phyloP scores from a whole-genome alignment of 495 filamentous ascomycete species.

The Hyphodiscus hymeniophilus region DNA sequence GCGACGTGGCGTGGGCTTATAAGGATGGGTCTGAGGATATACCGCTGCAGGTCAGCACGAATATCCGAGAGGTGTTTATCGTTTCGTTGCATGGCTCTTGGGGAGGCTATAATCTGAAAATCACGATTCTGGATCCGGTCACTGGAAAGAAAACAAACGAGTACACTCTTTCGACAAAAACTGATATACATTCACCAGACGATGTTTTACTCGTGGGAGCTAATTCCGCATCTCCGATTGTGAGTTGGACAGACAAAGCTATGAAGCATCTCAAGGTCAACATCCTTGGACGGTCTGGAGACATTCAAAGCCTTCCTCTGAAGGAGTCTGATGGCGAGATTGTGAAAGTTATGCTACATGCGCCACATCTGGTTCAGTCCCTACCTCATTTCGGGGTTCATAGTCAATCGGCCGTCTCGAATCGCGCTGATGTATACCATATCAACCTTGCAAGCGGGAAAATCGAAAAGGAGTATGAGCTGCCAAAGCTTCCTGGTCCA shows the following conservation, averaged over 20 bases:
- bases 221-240: slow-evolving; percentile 73
- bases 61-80: slow-evolving; percentile 64
- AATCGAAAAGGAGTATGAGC: slow-evolving; percentile 63
- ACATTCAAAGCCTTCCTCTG: slow-evolving; percentile 40
- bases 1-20: slow-evolving; percentile 71
- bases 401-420: slow-evolving; percentile 57
- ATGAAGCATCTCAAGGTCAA: slow-evolving; percentile 67
- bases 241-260: slow-evolving; percentile 71
- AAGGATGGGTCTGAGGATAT: slow-evolving; percentile 57
- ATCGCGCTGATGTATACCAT: slow-evolving; percentile 83
- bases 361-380: slow-evolving; percentile 59
- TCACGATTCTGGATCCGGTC: slow-evolving; percentile 60
- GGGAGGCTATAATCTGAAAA: slow-evolving; percentile 61
- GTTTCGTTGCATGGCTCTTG: slow-evolving; percentile 63
- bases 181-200: slow-evolving; percentile 55
- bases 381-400: slow-evolving; percentile 79
- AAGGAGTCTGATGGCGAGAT: slow-evolving; percentile 39
- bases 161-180: slow-evolving; percentile 59
- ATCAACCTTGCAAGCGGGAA: slow-evolving; percentile 58
- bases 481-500: slow-evolving; percentile 57
- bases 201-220: slow-evolving; percentile 74
- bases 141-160: slow-evolving; percentile 62
- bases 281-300: slow-evolving; percentile 59
- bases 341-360: slow-evolving; percentile 64
- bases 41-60: slow-evolving; percentile 73